A percentile compares a stretch with the other conserved stretches of the same genome.
phyloP scores from a whole-genome alignment of 768 basidiomycete genomes.

The Tricholoma matsutake region DNA sequence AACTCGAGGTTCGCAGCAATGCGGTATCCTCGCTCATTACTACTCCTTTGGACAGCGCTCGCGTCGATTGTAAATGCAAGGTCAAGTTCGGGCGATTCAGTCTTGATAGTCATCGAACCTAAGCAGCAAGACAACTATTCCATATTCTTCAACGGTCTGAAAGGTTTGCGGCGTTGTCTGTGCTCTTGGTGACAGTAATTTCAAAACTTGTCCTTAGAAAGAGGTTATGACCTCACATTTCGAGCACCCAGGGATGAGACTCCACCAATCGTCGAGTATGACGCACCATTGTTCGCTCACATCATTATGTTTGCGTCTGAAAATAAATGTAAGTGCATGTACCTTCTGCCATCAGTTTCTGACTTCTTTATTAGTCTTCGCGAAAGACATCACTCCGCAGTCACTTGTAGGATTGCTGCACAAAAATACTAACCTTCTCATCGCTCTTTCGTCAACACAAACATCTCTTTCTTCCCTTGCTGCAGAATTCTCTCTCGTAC shows the following conservation, averaged over 20 bases:
- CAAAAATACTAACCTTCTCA: slow-evolving; percentile 75
- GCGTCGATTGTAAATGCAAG: slow-evolving; percentile 43
- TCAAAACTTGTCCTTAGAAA: slow-evolving; percentile 39
- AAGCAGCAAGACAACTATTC: slow-evolving; percentile 70
- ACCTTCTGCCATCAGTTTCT: background rate
- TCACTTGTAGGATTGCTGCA: slow-evolving; percentile 69
- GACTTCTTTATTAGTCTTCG: slow-evolving; percentile 45
- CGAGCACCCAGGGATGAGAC: slow-evolving; percentile 73
- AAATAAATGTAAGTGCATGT: slow-evolving; percentile 67
- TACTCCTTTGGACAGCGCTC: slow-evolving; percentile 32
- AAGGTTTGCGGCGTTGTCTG: slow-evolving; percentile 44
- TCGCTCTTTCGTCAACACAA: slow-evolving; percentile 76
- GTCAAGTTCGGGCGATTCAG: slow-evolving; percentile 79
- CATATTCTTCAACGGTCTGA: slow-evolving; percentile 76
- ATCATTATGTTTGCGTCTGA: slow-evolving; percentile 85
- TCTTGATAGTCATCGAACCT: slow-evolving; percentile 83
- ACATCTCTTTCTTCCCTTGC: slow-evolving; percentile 75
- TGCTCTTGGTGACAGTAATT: background rate
- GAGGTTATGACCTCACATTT: slow-evolving; percentile 86
- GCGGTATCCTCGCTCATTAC: slow-evolving; percentile 35
- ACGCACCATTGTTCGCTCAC: slow-evolving; percentile 75
- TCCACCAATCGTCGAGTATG: slow-evolving; percentile 66
- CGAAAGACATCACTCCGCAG: slow-evolving; percentile 78
- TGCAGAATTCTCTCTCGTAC: slow-evolving; percentile 87
- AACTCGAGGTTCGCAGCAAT: slow-evolving; percentile 23